Conservation (phyloP, 2,329 filamentous ascomycete genomes). For the Arachnomyces sp. region DNA sequence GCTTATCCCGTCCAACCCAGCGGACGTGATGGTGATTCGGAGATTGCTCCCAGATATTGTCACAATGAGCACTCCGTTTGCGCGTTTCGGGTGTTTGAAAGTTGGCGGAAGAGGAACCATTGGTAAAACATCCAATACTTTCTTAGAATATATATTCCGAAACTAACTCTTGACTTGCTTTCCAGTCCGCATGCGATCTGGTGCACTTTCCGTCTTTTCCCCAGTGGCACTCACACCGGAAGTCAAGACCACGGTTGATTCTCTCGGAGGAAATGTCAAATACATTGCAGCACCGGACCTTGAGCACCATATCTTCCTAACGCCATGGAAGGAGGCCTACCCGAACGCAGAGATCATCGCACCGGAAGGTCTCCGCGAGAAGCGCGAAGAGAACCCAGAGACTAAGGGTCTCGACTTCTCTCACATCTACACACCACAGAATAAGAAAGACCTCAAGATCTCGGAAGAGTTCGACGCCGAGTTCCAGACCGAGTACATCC, state of each 20-base stretch:
- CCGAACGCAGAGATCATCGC: constrained; percentile 74
- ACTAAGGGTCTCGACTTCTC: constrained; percentile 57
- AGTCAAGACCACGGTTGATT: constrained; percentile 55
- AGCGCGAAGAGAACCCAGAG: constrained; percentile 56
- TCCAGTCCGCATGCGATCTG: constrained; percentile 68
- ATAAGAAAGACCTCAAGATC: constrained; percentile 48
- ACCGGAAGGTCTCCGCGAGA: constrained; percentile 74
- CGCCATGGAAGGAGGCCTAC: constrained; percentile 72
- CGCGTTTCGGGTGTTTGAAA: constrained; percentile 69
- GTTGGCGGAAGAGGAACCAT: constrained; percentile 83
- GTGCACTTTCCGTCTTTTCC: constrained; percentile 80
- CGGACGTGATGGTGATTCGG: constrained; percentile 83
- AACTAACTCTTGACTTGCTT: not conserved
- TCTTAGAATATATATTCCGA: not conserved
- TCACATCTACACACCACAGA: constrained; percentile 56
- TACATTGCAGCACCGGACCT: constrained; percentile 85
- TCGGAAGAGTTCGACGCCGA: constrained; percentile 75
- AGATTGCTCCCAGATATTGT: constrained; percentile 67
- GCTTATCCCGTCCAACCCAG: constrained; percentile 63
- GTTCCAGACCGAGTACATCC: constrained; percentile 79
- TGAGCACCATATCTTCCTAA: constrained; percentile 92
- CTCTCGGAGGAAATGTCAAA: constrained; percentile 60
- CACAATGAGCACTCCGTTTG: constrained; percentile 62
- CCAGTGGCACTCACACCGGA: constrained; percentile 77
- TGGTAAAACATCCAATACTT: constrained; percentile 50